Evolutionary conservation across 208 protist genomes (phyloP).

Genomic region (Crithidia sp.): DNA sequence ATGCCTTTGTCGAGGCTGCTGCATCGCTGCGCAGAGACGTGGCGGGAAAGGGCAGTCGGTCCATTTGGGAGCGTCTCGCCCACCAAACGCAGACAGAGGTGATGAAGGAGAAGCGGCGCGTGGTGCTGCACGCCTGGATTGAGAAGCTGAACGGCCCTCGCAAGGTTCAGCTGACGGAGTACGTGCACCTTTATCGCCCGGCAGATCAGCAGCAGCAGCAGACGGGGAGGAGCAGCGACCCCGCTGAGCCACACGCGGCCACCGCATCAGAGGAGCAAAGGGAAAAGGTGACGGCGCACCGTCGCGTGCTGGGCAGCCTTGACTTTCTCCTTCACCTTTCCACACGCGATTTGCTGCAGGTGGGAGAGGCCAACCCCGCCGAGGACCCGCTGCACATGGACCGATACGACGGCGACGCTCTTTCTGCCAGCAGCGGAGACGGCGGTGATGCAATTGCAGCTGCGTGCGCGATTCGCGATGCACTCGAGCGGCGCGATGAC

Average conservation of each 20-base stretch:
- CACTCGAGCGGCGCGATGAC: conserved; percentile 38
- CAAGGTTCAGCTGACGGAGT: conserved; percentile 33
- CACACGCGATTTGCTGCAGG: neutral
- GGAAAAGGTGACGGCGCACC: neutral
- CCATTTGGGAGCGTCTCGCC: conserved; percentile 10
- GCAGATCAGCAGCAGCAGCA: neutral
- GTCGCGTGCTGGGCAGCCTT: conserved; percentile 21
- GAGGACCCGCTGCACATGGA: conserved; percentile 12
- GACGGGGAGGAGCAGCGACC: no score
- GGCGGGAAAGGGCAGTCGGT: neutral
- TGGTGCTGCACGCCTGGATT: conserved; percentile 46
- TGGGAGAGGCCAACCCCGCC: conserved; percentile 5
- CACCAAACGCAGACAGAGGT: no score
- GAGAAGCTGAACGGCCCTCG: conserved; percentile 33
- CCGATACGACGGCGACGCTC: neutral
- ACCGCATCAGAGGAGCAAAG: neutral
- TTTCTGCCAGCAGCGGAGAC: neutral
- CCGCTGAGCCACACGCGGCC: no score
- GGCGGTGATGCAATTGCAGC: neutral
- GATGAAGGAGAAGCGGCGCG: neutral
- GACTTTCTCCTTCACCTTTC: conserved; percentile 33
- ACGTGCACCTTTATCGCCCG: neutral
- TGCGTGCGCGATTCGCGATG: conserved; percentile 19
- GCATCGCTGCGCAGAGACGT: neutral
- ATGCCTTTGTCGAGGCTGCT: conserved; percentile 10